Evolutionary conservation across 2,329 filamentous ascomycete species (phyloP).

Genomic region (Nemania serpens): DNA sequence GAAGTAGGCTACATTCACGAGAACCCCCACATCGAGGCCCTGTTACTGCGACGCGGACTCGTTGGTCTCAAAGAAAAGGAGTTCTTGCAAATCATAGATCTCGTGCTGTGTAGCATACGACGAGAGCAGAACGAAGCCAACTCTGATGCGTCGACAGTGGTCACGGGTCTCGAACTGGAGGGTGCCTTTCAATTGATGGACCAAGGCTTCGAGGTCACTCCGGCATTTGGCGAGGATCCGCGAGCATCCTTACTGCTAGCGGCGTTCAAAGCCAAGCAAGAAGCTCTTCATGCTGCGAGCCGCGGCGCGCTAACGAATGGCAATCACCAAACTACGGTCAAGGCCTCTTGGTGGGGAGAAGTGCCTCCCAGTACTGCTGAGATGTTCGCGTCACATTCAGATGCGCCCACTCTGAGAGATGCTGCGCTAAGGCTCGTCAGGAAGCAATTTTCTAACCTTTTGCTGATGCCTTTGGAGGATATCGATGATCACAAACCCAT

Average conservation of each 20-base stretch:
- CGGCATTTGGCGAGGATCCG: not conserved
- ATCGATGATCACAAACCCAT: slow-evolving; percentile 37
- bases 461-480: slow-evolving; percentile 35
- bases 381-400: not conserved
- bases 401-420: slow-evolving; percentile 17
- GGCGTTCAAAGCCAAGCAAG: not conserved
- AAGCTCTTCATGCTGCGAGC: not conserved
- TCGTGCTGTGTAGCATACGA: slow-evolving; percentile 16
- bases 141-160: not conserved
- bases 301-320: no score
- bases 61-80: slow-evolving; percentile 29
- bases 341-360: not conserved
- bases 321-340: not conserved
- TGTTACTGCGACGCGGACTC: slow-evolving; percentile 27
- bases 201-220: not conserved
- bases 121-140: no score
- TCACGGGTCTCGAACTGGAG: not conserved
- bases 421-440: not conserved
- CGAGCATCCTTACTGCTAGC: not conserved
- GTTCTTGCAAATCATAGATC: slow-evolving; percentile 33
- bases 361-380: not conserved
- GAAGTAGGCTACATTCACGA: slow-evolving; percentile 42
- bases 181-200: not conserved
- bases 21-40: slow-evolving; percentile 28
- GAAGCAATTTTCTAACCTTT: slow-evolving; percentile 3